Evolutionary conservation across 2,329 filamentous ascomycete genomes (phyloP).

Genomic region (Paecilomyces niveus): DNA sequence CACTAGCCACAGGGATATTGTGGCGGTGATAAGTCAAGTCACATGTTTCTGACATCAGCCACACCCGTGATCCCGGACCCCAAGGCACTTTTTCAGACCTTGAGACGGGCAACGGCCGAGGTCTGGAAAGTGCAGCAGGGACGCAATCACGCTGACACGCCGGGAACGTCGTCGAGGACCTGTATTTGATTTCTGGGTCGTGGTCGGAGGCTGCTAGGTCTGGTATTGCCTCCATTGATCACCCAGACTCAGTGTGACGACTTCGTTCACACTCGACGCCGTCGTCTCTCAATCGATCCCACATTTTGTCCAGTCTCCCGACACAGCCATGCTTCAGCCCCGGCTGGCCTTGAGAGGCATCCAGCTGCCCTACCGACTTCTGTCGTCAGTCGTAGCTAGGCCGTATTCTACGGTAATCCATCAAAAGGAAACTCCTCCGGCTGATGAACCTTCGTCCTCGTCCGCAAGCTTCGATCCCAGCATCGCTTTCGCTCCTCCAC

Average conservation of each 20-base stretch:
- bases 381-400: conserved; percentile 40
- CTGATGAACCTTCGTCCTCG: conserved; percentile 20
- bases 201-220: neutral
- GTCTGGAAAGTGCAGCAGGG: too few species aligned
- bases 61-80: conserved; percentile 5
- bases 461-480: conserved; percentile 29
- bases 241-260: neutral
- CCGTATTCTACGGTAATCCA: conserved; percentile 45
- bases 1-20: neutral
- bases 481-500: conserved; percentile 39
- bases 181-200: neutral
- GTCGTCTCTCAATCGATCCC: too few species aligned
- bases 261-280: neutral
- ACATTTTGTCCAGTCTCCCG: neutral
- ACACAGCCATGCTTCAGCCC: conserved; percentile 55
- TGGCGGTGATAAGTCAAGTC: conserved; percentile 16
- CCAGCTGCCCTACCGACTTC: conserved; percentile 41
- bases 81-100: conserved; percentile 14
- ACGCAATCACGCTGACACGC: neutral
- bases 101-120: neutral
- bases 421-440: conserved; percentile 23
- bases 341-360: conserved; percentile 52
- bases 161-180: neutral
- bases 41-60: conserved; percentile 3
- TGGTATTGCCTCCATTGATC: neutral